Base-by-base conservation (phyloP, 2,329 filamentous ascomycete genomes). In the Exophiala bonariae region DNA sequence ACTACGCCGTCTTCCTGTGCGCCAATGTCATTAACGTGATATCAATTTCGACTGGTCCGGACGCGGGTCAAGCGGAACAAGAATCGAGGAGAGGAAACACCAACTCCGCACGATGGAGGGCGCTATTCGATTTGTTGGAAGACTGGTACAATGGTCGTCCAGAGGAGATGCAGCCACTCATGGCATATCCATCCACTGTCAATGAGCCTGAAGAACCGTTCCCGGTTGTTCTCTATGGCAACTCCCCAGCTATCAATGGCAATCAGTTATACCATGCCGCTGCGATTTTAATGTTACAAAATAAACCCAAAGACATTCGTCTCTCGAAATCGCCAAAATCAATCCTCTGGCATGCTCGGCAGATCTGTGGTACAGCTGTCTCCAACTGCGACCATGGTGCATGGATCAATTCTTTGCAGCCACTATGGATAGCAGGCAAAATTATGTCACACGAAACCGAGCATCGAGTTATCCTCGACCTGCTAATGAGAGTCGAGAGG, bases 221-320 rank as follows among this genome's bases (percentile, higher is more conserved):
- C 28, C 9, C 6, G 9, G 31, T 18, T 4, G n/a, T 43, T 19
- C 19, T 43, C 6, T 43, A 8, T 26, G 20, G 30, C 14, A 31
- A 7, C 3, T 13, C 40, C 4, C 23, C 40, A 10, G 40, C 8
- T 14, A 17, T 34, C 10, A 34, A 17, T 18, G 40, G 40, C 16
- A 43, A 43, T 14, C 30, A 31, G 30, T n/a, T 43, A 3, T 43
- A 43, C 19, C 40, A 43, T 20, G 30, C 40, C 6, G 9, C 40
- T 3, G n/a, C 19, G 23, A 3, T 43, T 8, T 19, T 34, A 9
- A 23, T 43, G 28, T 20, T 43, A 16, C 26, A 43, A 43, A 5
- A 34, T 4, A 43, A 43, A 17, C 40, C 40, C 4, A 20, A 32
- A 11, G 28, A 20, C 4, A 20, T 43, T 16, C 22, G 28, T 5